A percentile compares a stretch with the other conserved stretches of the same genome.
Conservation (phyloP, 768 basidiomycete genomes). For the Exidia glandulosa region DNA sequence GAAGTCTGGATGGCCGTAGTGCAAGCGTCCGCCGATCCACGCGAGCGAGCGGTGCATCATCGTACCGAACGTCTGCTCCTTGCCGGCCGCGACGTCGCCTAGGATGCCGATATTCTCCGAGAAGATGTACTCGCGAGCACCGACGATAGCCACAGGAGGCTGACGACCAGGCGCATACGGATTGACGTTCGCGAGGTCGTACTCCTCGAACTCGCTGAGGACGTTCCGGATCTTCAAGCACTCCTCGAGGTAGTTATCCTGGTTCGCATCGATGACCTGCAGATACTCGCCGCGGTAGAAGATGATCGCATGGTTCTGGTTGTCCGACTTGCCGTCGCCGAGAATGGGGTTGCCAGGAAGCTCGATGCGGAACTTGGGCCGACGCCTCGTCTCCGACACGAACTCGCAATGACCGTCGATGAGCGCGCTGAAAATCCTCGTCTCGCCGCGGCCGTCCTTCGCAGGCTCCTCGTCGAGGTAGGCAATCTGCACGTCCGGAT, state of each 20-base stretch:
- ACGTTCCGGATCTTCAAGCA: conserved; percentile 98
- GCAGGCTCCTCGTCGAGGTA: conserved; percentile 91
- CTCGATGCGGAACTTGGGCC: conserved; percentile 96
- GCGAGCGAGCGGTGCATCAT: conserved; percentile 90
- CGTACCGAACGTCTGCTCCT: conserved; percentile 99
- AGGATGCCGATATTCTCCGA: conserved; percentile 99
- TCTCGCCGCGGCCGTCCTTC: conserved; percentile 77
- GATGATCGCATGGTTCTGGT: conserved; percentile 98
- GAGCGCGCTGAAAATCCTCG: conserved; percentile 79
- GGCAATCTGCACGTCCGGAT: conserved; percentile 96
- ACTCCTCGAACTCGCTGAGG: conserved; percentile 95
- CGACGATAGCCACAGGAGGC: conserved; percentile 91
- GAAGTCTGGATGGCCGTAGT: conserved; percentile 99
- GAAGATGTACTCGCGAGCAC: conserved; percentile 99
- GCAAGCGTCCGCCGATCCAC: conserved; percentile 97
- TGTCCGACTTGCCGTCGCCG: conserved; percentile 98
- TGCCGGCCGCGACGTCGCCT: conserved; percentile 97
- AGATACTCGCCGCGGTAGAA: conserved; percentile 99
- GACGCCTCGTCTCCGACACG: conserved; percentile 73
- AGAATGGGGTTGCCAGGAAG: conserved; percentile 97
- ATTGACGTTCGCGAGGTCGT: conserved; percentile 78
- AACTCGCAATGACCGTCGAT: conserved; percentile 98
- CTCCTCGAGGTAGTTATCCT: conserved; percentile 99
- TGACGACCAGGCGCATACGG: conserved; percentile 91
- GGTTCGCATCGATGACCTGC: conserved; percentile 98